Percentiles rank a stretch among this genome's conserved stretches.
Evolutionary conservation across 768 basidiomycete species (phyloP).

Genomic region (Suillus clintonianus): DNA sequence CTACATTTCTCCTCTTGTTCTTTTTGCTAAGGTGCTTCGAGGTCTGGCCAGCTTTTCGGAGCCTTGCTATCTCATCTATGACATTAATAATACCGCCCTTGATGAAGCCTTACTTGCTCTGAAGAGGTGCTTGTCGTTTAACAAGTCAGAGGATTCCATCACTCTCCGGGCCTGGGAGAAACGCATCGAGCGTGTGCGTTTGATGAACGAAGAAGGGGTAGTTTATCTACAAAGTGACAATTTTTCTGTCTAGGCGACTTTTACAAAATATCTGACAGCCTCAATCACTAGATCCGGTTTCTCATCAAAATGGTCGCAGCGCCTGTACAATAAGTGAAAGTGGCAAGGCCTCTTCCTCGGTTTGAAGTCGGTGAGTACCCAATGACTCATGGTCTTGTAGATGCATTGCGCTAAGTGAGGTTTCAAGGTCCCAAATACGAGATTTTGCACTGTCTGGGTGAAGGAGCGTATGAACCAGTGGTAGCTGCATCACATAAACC

Average conservation of each 20-base stretch:
- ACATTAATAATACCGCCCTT: slow-evolving; percentile 47
- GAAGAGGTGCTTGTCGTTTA: slow-evolving; percentile 35
- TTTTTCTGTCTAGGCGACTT: neutral
- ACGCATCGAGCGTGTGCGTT: slow-evolving; percentile 44
- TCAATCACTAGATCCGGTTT: neutral
- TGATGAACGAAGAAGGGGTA: slow-evolving; percentile 46
- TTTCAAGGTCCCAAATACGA: slow-evolving; percentile 69
- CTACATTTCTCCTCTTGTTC: neutral
- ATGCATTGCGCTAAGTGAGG: slow-evolving; percentile 9
- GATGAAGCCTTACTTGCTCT: slow-evolving; percentile 39
- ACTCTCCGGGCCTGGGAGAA: slow-evolving; percentile 43
- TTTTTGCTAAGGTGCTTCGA: slow-evolving; percentile 23
- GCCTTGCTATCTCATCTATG: slow-evolving; percentile 56
- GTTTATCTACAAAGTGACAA: neutral
- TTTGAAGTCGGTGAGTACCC: slow-evolving; percentile 62
- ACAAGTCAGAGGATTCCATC: slow-evolving; percentile 36
- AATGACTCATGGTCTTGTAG: neutral
- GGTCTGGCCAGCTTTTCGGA: slow-evolving; percentile 64
- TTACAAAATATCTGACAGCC: too few species aligned
- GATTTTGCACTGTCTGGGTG: slow-evolving; percentile 72
- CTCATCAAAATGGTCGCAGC: slow-evolving; percentile 6
- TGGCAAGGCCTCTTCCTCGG: slow-evolving; percentile 66
- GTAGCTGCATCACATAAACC: slow-evolving; percentile 86
- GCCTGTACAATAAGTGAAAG: slow-evolving; percentile 37
- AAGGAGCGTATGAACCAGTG: slow-evolving; percentile 90